Evolutionary conservation across 2,329 filamentous ascomycete genomes (phyloP), one percentile per base, ranked within the genome.

Genomic region (Parasarocladium wereldwijsianum): DNA sequence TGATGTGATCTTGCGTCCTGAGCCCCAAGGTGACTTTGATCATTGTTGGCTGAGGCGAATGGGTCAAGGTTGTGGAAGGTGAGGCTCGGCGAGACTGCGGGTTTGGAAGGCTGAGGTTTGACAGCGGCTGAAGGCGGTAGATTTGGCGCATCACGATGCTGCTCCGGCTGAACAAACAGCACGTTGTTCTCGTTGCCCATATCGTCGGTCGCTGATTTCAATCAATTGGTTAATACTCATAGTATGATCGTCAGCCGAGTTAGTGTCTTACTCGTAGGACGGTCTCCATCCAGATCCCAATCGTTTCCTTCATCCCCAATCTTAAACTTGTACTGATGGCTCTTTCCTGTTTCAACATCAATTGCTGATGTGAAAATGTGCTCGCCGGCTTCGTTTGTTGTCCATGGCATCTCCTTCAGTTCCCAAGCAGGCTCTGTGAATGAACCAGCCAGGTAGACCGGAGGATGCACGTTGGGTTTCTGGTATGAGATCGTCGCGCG

Each of bases 321-420:
- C 17, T 76, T 66, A 40, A 85, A 78, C 51, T 83, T 85, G 62
- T 84, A 86, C 43, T 80, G 72, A 39, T 82, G 70, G 34, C 70
- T 64, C 26, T 67, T 62, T 14, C 66, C 66, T 14, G 66, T 56
- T 12, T 68, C 57, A 6, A 67, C 58, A 20, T 61, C 47, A 25
- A 82, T 58, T 1, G 60, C 51, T 34, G 70, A 70, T 24, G 51
- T 58, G 45, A 80, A 85, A 9, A 63, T 45, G 34, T 70, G 54
- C 32, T 74, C 57, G n/a, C 64, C 66, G 20, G 64, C 54, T 4
- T 60, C 52, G 8, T 64, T 59, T 17, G 55, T 54, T 4, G 56
- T 57, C 34, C 51, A 59, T 8, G 66, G 49, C 76, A 85, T 81
- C 52, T 82, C 74, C 26, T 68, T 55, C 2, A 67, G 64, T 23